phyloP scores from a whole-genome alignment of 2,329 filamentous ascomycete genomes.

The Penicillium aurantiogriseum region DNA sequence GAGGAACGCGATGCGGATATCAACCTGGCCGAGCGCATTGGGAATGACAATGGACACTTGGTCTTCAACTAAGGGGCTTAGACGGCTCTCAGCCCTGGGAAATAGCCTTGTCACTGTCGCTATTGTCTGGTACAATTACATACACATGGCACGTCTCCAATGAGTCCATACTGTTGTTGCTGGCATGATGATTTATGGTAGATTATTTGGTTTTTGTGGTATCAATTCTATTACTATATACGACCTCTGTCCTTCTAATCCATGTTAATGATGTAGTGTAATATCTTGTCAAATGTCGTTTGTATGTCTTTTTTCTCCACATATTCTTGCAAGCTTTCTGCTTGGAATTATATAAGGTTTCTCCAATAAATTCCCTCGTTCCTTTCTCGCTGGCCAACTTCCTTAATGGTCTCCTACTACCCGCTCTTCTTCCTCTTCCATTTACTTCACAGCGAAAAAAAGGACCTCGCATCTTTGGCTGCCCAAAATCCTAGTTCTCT shows the following conservation, averaged over 20 bases:
- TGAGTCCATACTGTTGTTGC: too few species aligned
- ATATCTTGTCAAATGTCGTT: not conserved
- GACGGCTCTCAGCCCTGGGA: not conserved
- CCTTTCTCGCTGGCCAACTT: not conserved
- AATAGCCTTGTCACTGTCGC: not conserved
- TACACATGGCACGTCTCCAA: not conserved
- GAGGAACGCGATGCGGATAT: slow-evolving; percentile 47
- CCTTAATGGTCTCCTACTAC: not conserved
- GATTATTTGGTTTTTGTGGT: not conserved
- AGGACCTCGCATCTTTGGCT: not conserved
- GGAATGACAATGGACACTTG: slow-evolving; percentile 53
- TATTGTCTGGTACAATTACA: not conserved
- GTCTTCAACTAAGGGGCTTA: slow-evolving; percentile 20
- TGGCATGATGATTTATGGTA: not conserved
- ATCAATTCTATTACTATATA: not conserved
- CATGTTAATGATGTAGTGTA: too few species aligned
- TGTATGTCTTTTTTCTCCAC: fast-evolving
- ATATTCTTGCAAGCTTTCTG: not conserved
- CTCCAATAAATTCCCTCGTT: not conserved
- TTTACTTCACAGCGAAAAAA: not conserved
- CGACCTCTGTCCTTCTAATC: not conserved
- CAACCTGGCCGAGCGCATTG: slow-evolving; percentile 57
- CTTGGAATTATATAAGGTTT: not conserved
- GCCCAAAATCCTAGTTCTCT: not conserved
- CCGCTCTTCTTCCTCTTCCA: not conserved